phyloP scores from a whole-genome alignment of 495 filamentous ascomycete genomes.

The Aspergillus asperescens region DNA sequence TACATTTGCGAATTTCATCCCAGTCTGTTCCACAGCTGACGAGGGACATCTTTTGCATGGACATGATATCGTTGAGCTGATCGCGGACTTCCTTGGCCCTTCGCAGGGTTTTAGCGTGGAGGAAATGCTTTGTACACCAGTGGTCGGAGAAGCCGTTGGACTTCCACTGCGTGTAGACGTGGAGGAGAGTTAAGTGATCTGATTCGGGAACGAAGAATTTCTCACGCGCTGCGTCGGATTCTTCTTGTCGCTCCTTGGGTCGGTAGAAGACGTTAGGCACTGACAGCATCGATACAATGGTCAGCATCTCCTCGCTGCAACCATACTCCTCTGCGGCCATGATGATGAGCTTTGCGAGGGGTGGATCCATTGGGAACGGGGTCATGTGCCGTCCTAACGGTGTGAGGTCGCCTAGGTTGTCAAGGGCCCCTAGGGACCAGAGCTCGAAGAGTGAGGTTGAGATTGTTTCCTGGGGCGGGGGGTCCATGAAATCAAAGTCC shows the following conservation, averaged over 20 bases:
- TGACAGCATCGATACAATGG: conserved; percentile 96
- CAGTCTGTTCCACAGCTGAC: conserved; percentile 92
- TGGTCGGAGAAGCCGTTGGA: conserved; percentile 81
- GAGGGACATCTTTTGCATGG: conserved; percentile 82
- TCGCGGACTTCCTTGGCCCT: conserved; percentile 90
- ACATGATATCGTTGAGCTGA: conserved; percentile 93
- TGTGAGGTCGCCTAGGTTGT: conserved; percentile 91
- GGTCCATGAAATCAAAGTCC: conserved; percentile 99
- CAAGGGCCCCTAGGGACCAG: conserved; percentile 91
- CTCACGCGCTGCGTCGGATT: conserved; percentile 93
- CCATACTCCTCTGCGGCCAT: conserved; percentile 76
- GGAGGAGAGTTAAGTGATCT: conserved; percentile 91
- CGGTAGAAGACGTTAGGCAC: conserved; percentile 97
- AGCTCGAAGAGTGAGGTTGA: conserved; percentile 96
- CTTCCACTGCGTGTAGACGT: conserved; percentile 96
- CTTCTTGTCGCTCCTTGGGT: conserved; percentile 93
- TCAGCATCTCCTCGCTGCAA: conserved; percentile 97
- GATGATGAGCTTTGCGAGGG: conserved; percentile 90
- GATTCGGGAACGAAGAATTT: conserved; percentile 98
- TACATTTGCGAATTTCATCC: conserved; percentile 92
- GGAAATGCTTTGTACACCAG: conserved; percentile 90
- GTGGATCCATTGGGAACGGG: conserved; percentile 93
- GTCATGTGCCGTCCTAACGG: conserved; percentile 88
- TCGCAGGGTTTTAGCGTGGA: conserved; percentile 86
- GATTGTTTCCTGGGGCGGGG: conserved; percentile 96